A percentile compares a stretch with the other conserved stretches of the same genome.
These are phyloP conservation scores for Limnanthes douglasii DNA, from an alignment of 345 rosid species.

Conservation along the genomic window DNA sequence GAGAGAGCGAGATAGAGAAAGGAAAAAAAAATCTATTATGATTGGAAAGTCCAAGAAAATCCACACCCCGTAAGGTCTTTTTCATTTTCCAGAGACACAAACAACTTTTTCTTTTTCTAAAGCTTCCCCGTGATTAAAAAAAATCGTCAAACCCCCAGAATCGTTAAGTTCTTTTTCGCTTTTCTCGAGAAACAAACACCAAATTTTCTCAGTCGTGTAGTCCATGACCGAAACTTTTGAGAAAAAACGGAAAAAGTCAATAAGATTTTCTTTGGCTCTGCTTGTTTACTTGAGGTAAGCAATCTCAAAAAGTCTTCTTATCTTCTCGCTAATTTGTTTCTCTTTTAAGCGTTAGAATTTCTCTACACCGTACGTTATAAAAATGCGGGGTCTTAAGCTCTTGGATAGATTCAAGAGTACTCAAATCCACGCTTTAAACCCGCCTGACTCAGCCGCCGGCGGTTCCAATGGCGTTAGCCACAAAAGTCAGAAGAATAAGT, in stretches of 20 bases:
- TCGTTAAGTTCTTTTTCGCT: neutral
- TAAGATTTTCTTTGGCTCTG: neutral
- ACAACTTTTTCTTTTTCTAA: conserved; percentile 3
- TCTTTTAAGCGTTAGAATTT: conserved; percentile 1
- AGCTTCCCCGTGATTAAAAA: conserved; percentile 4
- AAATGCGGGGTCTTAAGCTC: conserved; percentile 41
- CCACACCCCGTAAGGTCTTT: conserved; percentile 1
- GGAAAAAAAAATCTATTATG: conserved; percentile 16
- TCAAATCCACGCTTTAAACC: conserved; percentile 51
- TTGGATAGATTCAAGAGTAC: conserved; percentile 45
- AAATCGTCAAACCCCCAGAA: neutral
- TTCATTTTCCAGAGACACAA: conserved; percentile 10
- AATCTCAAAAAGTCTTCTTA: neutral
- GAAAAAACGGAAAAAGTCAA: no score
- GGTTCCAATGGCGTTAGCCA: conserved; percentile 6
- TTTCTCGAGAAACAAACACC: no score
- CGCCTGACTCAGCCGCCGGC: conserved; percentile 24
- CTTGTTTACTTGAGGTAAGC: neutral
- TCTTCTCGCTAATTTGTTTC: neutral
- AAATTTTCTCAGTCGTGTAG: no score
- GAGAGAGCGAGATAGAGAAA: neutral
- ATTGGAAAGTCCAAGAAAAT: conserved; percentile 5
- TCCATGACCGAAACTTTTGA: no score
- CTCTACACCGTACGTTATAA: no score
- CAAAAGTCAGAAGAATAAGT: conserved; percentile 21